phyloP scores from a whole-genome alignment of 2,329 filamentous ascomycete species.

The Fusarium poae region DNA sequence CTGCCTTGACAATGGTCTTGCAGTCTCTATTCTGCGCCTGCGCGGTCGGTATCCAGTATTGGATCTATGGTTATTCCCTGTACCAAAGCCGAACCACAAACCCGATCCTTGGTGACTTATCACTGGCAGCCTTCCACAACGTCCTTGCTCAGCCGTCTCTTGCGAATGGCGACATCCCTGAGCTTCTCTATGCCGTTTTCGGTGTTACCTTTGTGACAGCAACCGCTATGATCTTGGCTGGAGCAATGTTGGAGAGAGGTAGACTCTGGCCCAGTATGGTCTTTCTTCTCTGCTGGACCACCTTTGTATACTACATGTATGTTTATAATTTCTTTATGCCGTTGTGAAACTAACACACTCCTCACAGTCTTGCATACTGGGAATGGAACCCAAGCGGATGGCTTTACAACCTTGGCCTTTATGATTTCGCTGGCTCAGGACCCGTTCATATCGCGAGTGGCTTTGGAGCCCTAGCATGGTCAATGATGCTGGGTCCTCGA shows the following conservation, averaged over 20 bases:
- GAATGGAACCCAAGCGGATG: conserved; percentile 77
- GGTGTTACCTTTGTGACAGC: conserved; percentile 56
- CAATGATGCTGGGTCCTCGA: conserved; percentile 72
- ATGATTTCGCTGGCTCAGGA: conserved; percentile 73
- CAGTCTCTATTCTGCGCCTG: conserved; percentile 62
- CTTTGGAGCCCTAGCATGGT: conserved; percentile 73
- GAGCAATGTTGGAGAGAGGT: conserved; percentile 56
- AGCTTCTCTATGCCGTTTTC: conserved; percentile 56
- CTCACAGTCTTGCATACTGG: conserved; percentile 68
- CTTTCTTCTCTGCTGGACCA: conserved; percentile 74
- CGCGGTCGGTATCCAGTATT: conserved; percentile 61
- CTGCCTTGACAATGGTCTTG: conserved; percentile 60
- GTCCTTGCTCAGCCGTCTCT: conserved; percentile 55
- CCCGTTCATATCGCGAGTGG: conserved; percentile 74
- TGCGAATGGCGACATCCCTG: conserved; percentile 55
- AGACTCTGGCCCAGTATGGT: conserved; percentile 65
- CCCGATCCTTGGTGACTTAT: conserved; percentile 54
- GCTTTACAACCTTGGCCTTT: conserved; percentile 70
- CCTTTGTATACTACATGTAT: conserved; percentile 69
- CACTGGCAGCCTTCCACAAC: conserved; percentile 53
- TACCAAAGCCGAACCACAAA: conserved; percentile 56
- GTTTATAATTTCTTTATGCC: fast-evolving
- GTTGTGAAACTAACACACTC: background rate
- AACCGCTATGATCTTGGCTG: conserved; percentile 57
- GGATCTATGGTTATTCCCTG: conserved; percentile 62